Conservation (phyloP, 2,329 filamentous ascomycete species). For the Mycosphaerella sp. region DNA sequence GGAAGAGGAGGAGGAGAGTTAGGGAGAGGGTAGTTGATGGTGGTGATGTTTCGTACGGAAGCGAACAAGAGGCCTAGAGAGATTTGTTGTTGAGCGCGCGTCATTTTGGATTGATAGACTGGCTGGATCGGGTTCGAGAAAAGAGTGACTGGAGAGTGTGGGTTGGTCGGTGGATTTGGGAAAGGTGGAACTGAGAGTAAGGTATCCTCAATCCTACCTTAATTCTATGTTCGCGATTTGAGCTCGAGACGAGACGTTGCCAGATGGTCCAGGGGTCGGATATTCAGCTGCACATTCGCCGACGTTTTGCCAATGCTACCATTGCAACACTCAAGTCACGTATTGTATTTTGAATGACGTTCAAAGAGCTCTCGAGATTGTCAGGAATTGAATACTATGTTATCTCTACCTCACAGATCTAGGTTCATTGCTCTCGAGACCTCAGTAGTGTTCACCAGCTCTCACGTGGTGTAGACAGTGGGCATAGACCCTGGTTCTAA, state of each 20-base stretch:
- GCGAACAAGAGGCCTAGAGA: slow-evolving; percentile 80
- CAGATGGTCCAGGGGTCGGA: not conserved
- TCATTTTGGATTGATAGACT: slow-evolving; percentile 54
- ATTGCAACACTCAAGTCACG: no score
- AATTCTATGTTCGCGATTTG: not conserved
- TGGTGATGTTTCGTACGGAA: slow-evolving; percentile 57
- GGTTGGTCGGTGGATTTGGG: not conserved
- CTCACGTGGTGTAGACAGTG: no score
- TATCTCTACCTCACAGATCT: no score
- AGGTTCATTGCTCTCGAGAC: no score
- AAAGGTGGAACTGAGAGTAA: not conserved
- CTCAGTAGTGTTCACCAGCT: no score
- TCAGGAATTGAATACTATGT: no score
- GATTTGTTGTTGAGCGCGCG: slow-evolving; percentile 86
- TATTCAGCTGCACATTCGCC: not conserved
- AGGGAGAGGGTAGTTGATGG: not conserved
- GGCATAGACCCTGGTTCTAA: no score
- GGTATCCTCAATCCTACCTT: not conserved
- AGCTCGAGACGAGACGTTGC: no score
- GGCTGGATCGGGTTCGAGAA: slow-evolving; percentile 1
- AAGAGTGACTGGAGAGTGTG: slow-evolving; percentile 12
- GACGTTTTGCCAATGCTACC: no score
- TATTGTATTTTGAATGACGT: no score
- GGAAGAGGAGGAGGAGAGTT: not conserved
- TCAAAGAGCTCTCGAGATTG: no score